Conservation (phyloP, 1,139 yeast genomes). For the Suhomyces guaymorum region DNA sequence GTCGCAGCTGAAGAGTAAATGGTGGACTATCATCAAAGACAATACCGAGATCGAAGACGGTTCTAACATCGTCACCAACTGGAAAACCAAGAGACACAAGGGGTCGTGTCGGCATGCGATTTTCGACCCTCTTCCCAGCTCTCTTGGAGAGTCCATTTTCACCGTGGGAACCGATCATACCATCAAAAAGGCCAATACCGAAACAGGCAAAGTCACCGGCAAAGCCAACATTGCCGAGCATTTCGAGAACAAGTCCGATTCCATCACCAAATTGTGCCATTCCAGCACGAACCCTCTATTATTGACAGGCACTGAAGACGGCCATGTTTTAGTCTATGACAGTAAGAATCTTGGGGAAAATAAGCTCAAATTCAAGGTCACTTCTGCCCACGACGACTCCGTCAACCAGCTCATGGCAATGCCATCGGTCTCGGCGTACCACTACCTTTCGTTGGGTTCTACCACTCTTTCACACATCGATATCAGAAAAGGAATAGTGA, state of each 20-base stretch:
- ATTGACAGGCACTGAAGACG: conserved; percentile 79
- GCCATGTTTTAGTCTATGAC: conserved; percentile 64
- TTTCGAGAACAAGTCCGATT: conserved; percentile 32
- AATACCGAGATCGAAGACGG: conserved; percentile 30
- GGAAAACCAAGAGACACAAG: conserved; percentile 91
- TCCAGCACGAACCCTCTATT: conserved; percentile 65
- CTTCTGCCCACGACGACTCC: conserved; percentile 69
- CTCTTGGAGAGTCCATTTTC: conserved; percentile 55
- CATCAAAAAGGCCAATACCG: conserved; percentile 70
- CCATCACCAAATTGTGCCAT: conserved; percentile 62
- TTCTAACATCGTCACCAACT: conserved; percentile 42
- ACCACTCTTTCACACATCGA: conserved; percentile 82
- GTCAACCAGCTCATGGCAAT: conserved; percentile 71
- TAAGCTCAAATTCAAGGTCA: conserved; percentile 43
- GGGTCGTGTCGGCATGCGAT: conserved; percentile 79
- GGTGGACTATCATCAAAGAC: conserved; percentile 53
- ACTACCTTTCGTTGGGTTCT: conserved; percentile 78
- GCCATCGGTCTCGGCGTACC: conserved; percentile 74
- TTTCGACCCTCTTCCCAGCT: conserved; percentile 54
- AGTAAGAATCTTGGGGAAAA: conserved; percentile 46
- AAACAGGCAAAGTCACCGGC: conserved; percentile 72
- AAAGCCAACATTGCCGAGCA: conserved; percentile 42
- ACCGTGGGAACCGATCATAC: conserved; percentile 82
- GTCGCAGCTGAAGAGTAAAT: conserved; percentile 42
- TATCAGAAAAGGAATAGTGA: conserved; percentile 64